Conservation (phyloP, 352 stramenopile genomes). For the Aphanomyces cochlioides region DNA sequence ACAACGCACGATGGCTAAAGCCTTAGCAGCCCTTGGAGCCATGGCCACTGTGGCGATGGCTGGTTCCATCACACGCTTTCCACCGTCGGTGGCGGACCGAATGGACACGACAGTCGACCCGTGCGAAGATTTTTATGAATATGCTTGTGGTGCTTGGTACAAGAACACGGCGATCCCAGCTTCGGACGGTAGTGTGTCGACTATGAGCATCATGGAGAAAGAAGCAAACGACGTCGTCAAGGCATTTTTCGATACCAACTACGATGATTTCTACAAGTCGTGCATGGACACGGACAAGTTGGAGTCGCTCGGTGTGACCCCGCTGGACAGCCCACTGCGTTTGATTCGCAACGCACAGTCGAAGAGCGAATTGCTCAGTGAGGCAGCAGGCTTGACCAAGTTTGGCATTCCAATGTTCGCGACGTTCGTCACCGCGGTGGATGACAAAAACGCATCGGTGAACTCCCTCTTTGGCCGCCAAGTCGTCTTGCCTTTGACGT, state of each 20-base stretch:
- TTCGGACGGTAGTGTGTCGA: conserved; percentile 48
- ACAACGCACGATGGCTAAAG: background rate
- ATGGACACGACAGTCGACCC: background rate
- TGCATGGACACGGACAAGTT: conserved; percentile 49
- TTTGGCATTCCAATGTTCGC: background rate
- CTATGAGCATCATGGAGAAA: conserved; percentile 38
- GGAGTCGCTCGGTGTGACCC: conserved; percentile 39
- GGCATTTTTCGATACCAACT: conserved; percentile 43
- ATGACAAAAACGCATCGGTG: background rate
- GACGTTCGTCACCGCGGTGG: background rate
- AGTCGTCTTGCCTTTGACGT: background rate
- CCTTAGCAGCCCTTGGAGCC: background rate
- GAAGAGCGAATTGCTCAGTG: conserved; percentile 22
- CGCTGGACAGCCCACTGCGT: conserved; percentile 41
- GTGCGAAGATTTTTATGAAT: conserved; percentile 1
- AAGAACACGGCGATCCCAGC: conserved; percentile 46
- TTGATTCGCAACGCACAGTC: conserved; percentile 43
- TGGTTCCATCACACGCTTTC: background rate
- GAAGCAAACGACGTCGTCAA: conserved; percentile 56
- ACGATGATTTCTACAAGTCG: conserved; percentile 54
- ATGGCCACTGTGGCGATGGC: background rate
- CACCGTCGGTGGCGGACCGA: background rate
- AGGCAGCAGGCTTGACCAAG: background rate
- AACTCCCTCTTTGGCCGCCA: conserved; percentile 10
- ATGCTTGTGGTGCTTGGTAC: conserved; percentile 65